Evolutionary conservation across 768 basidiomycete species (phyloP).

Genomic region (Psilocybe cubensis): DNA sequence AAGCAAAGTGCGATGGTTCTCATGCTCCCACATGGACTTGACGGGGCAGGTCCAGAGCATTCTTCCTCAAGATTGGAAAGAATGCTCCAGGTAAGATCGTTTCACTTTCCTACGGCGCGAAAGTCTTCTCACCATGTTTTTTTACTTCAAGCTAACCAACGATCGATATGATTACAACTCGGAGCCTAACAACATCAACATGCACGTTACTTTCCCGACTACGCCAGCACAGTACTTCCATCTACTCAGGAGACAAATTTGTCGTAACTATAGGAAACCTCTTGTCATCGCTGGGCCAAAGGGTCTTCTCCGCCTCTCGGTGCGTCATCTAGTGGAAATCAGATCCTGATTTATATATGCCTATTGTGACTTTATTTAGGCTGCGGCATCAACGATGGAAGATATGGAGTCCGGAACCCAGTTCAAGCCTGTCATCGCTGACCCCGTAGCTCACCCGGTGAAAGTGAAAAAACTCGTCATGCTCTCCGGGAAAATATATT

Average conservation of each 20-base stretch:
- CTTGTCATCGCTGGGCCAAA: constrained; percentile 87
- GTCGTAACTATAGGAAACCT: constrained; percentile 86
- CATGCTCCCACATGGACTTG: constrained; percentile 86
- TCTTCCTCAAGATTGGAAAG: constrained; percentile 88
- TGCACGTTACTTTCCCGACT: constrained; percentile 85
- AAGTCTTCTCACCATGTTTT: too few relatives aligned
- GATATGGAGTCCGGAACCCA: constrained; percentile 62
- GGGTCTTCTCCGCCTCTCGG: constrained; percentile 75
- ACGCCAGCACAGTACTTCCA: constrained; percentile 95
- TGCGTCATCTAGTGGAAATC: too few relatives aligned
- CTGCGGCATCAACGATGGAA: constrained; percentile 67
- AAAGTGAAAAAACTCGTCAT: constrained; percentile 69
- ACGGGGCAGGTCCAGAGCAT: constrained; percentile 94
- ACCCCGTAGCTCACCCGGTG: constrained; percentile 39
- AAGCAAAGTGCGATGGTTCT: constrained; percentile 89
- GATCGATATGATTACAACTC: constrained; percentile 52
- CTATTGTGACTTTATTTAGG: constrained; percentile 42
- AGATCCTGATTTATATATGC: background rate
- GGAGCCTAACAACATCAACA: constrained; percentile 65
- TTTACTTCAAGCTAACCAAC: constrained; percentile 89
- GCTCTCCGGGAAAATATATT: constrained; percentile 85
- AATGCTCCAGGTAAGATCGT: constrained; percentile 73
- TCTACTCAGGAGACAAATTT: constrained; percentile 83
- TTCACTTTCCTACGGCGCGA: background rate
- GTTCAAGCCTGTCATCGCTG: constrained; percentile 73